Conservation (phyloP, 73 alveolate genomes). For the Chromera velia region DNA sequence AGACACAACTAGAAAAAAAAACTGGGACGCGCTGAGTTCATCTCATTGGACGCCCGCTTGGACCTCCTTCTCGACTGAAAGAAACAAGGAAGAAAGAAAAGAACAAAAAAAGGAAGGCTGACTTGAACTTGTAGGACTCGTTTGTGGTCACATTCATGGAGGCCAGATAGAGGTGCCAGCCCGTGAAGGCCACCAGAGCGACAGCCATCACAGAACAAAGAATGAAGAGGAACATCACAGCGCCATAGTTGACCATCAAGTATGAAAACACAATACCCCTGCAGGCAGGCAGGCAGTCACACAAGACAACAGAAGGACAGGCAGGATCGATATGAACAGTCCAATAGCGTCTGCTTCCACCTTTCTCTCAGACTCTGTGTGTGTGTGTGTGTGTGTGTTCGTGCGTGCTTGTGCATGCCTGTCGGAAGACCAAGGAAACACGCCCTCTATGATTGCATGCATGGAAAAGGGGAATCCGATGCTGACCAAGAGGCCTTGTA, state of each 20-base stretch:
- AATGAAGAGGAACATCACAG: not conserved
- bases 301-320: not conserved
- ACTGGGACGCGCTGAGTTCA: too few relatives aligned
- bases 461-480: too few relatives aligned
- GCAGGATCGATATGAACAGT: not conserved
- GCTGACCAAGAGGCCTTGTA: too few relatives aligned
- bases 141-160: not conserved
- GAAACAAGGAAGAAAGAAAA: too few relatives aligned
- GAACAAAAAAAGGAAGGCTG: too few relatives aligned
- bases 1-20: too few relatives aligned
- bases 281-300: not conserved
- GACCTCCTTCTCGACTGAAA: too few relatives aligned
- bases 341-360: not conserved
- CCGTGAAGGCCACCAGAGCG: not conserved
- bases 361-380: not conserved
- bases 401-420: not conserved
- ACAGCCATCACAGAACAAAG: not conserved
- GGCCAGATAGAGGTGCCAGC: not conserved
- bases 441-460: too few relatives aligned
- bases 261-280: not conserved
- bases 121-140: not conserved
- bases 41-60: too few relatives aligned
- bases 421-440: not conserved
- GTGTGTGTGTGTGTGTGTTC: not conserved
- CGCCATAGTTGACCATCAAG: not conserved